Evolutionary conservation across 768 basidiomycete species (phyloP), one percentile per base, ranked within the genome.

Genomic region (Pleurotus platypus): DNA sequence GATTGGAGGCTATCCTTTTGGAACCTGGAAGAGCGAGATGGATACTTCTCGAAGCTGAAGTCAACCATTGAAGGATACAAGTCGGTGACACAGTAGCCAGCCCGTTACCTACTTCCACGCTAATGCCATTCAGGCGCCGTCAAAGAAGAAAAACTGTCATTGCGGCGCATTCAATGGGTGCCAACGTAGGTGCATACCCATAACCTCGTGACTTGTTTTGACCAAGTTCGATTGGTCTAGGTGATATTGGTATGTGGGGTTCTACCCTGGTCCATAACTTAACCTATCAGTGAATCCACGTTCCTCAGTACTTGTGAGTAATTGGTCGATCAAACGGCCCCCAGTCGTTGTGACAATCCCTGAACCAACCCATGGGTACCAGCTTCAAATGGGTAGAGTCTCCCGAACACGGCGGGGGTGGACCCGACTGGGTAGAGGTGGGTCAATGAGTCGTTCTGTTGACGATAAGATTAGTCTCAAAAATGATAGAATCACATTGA

Each of bases 371-470:
- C 30, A 18, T 16, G 55, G 13, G 18, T 16, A 42, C 1, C 58
- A 95, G 94, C 67, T 81, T 95, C 65, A 96, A 97, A 75, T 99
- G 96, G 96, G 95, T 96, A 0, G 96, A 98, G 72, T 90, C 92
- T 1, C 86, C 87, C 7, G 73, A 79, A 43, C 85, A 88, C 61
- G 94, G 94, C 6, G 79, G 80, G 2, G 96, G 94, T 12, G 96
- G 95, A 2, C 73, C 84, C 5, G 74, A 82, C 24, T 98, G 96
- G 96, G 94, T 96, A 11, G 95, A 98, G 78, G 92, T 92, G 59
- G 55, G 72, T 57, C 35, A 22, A 13, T 3, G 9, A 18, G 42
- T 55, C 30, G 35, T 16, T 24, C 47, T 24, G 42, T 47, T 42
- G 30, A 9, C 9, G 11, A 35, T 35, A 35, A 35, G 11, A 40